Evolutionary conservation across 345 rosid genomes (phyloP).

Genomic region (Sonneratia alba): DNA sequence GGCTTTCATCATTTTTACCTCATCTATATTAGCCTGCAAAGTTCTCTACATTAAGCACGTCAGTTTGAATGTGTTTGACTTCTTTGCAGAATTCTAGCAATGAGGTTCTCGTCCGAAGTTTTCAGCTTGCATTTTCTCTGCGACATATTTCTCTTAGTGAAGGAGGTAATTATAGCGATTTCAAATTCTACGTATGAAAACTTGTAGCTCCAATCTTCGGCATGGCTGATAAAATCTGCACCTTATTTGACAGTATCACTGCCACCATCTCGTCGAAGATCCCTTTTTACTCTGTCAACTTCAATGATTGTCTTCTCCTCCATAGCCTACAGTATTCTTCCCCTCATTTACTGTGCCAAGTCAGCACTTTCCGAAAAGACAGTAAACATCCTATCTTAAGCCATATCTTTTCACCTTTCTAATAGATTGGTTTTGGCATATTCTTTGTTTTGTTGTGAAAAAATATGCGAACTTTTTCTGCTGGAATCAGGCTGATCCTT

Average conservation of each 20-base stretch:
- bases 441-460: neutral
- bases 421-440: neutral
- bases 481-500: slow-evolving; percentile 72
- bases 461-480: slow-evolving; percentile 1
- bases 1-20: neutral
- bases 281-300: slow-evolving; percentile 72
- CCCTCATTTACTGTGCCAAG: slow-evolving; percentile 49
- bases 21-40: neutral
- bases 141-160: slow-evolving; percentile 60
- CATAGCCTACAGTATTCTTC: slow-evolving; percentile 48
- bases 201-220: neutral
- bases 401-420: neutral
- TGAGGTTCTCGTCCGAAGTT: slow-evolving; percentile 67
- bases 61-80: neutral
- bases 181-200: neutral
- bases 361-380: slow-evolving; percentile 42
- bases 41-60: neutral
- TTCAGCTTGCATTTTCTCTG: slow-evolving; percentile 88
- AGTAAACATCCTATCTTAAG: slow-evolving; percentile 27
- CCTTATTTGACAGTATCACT: slow-evolving; percentile 50
- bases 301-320: slow-evolving; percentile 88
- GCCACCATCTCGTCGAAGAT: slow-evolving; percentile 72
- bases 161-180: slow-evolving; percentile 41
- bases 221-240: neutral
- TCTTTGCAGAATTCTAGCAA: slow-evolving; percentile 70